Evolutionary conservation across 352 stramenopile species (phyloP), one percentile per base, ranked within the genome.

Genomic region (Phytophthora lateralis): DNA sequence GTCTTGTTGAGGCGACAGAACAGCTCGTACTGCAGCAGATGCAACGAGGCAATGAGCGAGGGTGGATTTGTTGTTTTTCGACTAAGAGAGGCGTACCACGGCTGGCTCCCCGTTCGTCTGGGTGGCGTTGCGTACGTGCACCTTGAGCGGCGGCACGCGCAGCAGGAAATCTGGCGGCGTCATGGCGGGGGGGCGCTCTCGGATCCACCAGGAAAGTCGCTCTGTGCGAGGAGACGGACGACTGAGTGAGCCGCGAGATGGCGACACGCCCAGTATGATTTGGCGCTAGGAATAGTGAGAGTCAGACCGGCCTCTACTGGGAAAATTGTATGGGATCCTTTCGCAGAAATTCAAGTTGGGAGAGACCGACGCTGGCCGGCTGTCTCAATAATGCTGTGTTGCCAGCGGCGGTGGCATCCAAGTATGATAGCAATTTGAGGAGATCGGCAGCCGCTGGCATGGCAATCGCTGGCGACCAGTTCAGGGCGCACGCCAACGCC

Each of bases 101-200:
- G 78, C 73, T 21, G 71, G 61, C 50, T 85, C 76, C 48, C 66
- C 74, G 27, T 80, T 78, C 6, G 69, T 78, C 44, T 88, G 78
- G 11, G 78, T 88, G 42, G 71, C 76, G 51, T 77, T 84, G 68
- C 78, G 73, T 60, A 88, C 78, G 42, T 85, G 76, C 26, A 88
- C 52, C 57, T 85, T 85, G 46, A 88, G 78, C 57, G 78, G 78
- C 46, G 71, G 60, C 56, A 80, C 64, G 27, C 71, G 71, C 60
- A 80, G 39, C 14, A 80, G 46, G 50, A 80, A 80, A 26, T 80
- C 71, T 39, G 71, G 71, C 48, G 71, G 68, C 57, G 65, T 80
- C 68, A 77, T 77, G 37, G 37, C 17, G 48, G 20, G 4, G 8
- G 20, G 21, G 37, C 17, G 37, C 32, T 52, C 29, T 39, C n/a